Evolutionary conservation across 1,284 basidiomycete genomes (phyloP).

Genomic region (Ganoderma lingzhi): DNA sequence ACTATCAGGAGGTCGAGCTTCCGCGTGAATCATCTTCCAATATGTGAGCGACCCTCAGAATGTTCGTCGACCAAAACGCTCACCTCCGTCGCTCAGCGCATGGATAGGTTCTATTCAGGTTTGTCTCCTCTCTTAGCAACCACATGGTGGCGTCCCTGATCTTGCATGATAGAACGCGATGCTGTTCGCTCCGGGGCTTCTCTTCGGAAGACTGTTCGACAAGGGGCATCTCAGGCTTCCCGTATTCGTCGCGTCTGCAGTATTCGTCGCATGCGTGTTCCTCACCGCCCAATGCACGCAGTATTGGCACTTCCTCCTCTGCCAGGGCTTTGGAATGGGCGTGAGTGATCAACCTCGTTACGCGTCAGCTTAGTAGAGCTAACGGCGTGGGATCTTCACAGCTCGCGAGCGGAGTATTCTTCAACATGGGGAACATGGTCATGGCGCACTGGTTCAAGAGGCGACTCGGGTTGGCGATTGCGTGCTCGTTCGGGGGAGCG

Average conservation of each 20-base stretch:
- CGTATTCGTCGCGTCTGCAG: neutral
- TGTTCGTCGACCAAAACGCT: neutral
- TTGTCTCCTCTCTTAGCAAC: neutral
- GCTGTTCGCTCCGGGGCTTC: slow-evolving; percentile 1
- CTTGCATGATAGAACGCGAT: neutral
- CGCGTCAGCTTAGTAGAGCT: too few relatives aligned
- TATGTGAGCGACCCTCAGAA: neutral
- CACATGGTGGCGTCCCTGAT: neutral
- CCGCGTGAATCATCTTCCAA: neutral
- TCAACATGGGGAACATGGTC: slow-evolving; percentile 6
- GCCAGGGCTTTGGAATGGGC: neutral
- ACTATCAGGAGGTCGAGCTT: slow-evolving; percentile 7
- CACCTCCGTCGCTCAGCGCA: neutral
- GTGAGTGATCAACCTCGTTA: neutral
- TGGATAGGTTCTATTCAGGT: slow-evolving; percentile 9
- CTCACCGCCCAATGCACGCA: slow-evolving; percentile 1
- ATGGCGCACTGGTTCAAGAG: slow-evolving; percentile 55
- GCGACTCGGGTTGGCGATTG: slow-evolving; percentile 47
- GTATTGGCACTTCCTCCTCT: slow-evolving; percentile 4
- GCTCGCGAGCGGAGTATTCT: slow-evolving; percentile 3
- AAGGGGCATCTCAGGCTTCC: neutral
- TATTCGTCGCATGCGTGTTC: neutral
- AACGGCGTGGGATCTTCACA: neutral
- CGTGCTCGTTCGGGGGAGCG: slow-evolving; percentile 47
- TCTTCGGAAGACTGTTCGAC: slow-evolving; percentile 1